A percentile compares a stretch with the other conserved stretches of the same genome.
phyloP scores from a whole-genome alignment of 352 stramenopile species.

The Globisporangium spiculum region DNA sequence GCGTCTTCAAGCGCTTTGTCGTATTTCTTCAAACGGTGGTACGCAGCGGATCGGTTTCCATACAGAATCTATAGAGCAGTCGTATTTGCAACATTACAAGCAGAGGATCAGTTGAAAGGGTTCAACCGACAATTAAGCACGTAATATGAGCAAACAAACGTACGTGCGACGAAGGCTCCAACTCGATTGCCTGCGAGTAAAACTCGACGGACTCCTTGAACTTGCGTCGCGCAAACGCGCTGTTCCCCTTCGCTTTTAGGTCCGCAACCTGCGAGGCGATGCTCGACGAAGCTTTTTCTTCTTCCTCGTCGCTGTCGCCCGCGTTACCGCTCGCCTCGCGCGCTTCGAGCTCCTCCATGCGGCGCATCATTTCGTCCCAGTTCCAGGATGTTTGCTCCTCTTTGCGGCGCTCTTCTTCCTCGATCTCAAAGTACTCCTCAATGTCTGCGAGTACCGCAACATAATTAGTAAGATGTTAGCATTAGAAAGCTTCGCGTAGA shows the following conservation, averaged over 20 bases:
- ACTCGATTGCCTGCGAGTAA: slow-evolving; percentile 88
- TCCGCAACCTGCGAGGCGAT: slow-evolving; percentile 18
- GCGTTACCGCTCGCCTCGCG: slow-evolving; percentile 43
- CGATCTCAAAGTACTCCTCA: slow-evolving; percentile 80
- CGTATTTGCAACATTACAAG: not conserved
- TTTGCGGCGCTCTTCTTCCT: slow-evolving; percentile 69
- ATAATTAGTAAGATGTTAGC: not conserved
- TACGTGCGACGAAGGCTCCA: slow-evolving; percentile 73
- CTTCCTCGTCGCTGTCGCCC: slow-evolving; percentile 23
- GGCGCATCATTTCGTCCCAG: slow-evolving; percentile 86
- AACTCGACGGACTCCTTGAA: slow-evolving; percentile 77
- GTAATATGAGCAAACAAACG: slow-evolving; percentile 4
- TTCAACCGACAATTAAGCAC: not conserved
- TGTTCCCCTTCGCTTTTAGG: slow-evolving; percentile 76
- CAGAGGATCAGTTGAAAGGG: not conserved
- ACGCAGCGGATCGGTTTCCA: slow-evolving; percentile 76
- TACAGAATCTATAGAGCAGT: slow-evolving; percentile 58
- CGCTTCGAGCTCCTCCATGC: slow-evolving; percentile 81
- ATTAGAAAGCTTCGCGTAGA: not conserved
- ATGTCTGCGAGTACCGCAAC: slow-evolving; percentile 38
- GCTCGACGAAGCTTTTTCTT: slow-evolving; percentile 25
- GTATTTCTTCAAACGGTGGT: slow-evolving; percentile 72
- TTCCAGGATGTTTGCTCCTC: slow-evolving; percentile 58
- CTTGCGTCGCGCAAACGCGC: slow-evolving; percentile 63
- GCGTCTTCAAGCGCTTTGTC: slow-evolving; percentile 62